Evolutionary conservation across 805 yeast genomes (phyloP).

Genomic region (Candida railenensis): DNA sequence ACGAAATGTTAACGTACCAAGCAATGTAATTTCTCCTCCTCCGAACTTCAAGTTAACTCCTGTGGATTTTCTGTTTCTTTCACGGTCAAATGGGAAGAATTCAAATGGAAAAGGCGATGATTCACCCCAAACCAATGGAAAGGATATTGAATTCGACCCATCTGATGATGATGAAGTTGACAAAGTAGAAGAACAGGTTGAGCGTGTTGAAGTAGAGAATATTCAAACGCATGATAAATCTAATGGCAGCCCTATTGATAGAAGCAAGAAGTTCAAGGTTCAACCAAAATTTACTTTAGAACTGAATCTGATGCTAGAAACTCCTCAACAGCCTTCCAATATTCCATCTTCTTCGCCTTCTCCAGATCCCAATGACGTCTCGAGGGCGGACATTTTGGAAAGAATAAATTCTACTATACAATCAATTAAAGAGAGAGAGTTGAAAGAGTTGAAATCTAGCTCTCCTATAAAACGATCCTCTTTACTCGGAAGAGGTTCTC

Average conservation of each 20-base stretch:
- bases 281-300: no score
- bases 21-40: constrained; percentile 17
- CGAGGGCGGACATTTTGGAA: constrained; percentile 21
- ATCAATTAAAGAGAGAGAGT: constrained; percentile 12
- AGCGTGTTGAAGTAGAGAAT: constrained; percentile 3
- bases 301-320: neutral
- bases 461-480: neutral
- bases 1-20: constrained; percentile 6
- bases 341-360: constrained; percentile 1
- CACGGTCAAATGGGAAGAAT: neutral
- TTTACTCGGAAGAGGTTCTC: neutral
- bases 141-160: constrained; percentile 25
- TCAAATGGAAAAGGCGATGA: neutral
- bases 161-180: constrained; percentile 18
- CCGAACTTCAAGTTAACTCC: constrained; percentile 19
- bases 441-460: constrained; percentile 5
- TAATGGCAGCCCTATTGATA: constrained; percentile 8
- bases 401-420: constrained; percentile 23
- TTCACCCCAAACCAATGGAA: neutral
- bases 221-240: neutral
- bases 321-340: constrained; percentile 10
- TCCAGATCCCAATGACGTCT: constrained; percentile 8
- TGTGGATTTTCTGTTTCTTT: constrained; percentile 4
- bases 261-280: constrained; percentile 1
- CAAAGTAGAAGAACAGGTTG: neutral